phyloP scores from a whole-genome alignment of 441 rosid species.

The Adansonia gregorii region DNA sequence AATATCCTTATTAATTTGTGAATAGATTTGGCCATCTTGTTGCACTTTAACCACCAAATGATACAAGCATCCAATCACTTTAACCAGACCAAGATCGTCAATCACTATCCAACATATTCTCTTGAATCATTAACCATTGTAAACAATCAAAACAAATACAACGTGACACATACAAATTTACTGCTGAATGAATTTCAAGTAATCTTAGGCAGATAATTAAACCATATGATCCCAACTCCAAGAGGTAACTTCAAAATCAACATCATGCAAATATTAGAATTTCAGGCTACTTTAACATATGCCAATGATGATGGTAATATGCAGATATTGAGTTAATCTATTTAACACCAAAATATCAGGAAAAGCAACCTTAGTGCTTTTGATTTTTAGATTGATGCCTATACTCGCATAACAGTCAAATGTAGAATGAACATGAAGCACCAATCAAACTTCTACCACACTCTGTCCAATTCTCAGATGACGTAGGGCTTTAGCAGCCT shows the following conservation, averaged over 20 bases:
- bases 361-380: background rate
- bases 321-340: background rate
- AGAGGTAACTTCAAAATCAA: constrained; percentile 4
- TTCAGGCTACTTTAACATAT: background rate
- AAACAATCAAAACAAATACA: background rate
- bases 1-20: background rate
- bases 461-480: background rate
- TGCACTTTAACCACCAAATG: background rate
- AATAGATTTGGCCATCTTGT: background rate
- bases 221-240: background rate
- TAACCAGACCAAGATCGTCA: constrained; percentile 1
- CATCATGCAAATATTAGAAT: background rate
- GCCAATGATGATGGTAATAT: background rate
- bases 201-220: background rate
- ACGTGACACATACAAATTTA: background rate
- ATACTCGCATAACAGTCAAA: background rate
- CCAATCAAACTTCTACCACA: background rate
- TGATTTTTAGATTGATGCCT: background rate
- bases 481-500: background rate
- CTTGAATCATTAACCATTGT: background rate
- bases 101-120: background rate
- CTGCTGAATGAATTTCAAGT: background rate
- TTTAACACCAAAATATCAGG: background rate
- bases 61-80: background rate
- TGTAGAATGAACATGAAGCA: background rate